Evolutionary conservation across 352 stramenopile species (phyloP).

Genomic region (Pilasporangium apinafurcum): DNA sequence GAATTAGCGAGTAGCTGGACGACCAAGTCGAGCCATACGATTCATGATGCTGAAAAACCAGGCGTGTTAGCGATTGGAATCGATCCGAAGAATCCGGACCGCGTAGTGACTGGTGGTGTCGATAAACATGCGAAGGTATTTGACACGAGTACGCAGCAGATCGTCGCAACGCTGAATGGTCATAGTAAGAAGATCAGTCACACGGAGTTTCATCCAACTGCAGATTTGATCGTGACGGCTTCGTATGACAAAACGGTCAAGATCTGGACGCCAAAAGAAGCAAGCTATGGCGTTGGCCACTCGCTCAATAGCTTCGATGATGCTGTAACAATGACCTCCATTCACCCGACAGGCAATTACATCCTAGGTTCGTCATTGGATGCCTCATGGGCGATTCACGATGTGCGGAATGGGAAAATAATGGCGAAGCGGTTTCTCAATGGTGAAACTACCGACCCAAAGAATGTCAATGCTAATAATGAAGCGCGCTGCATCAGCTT

Average conservation of each 20-base stretch:
- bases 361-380: constrained; percentile 73
- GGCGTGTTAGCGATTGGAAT: constrained; percentile 56
- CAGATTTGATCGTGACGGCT: constrained; percentile 60
- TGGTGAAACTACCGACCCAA: constrained; percentile 19
- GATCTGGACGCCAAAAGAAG: constrained; percentile 46
- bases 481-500: constrained; percentile 53
- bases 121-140: constrained; percentile 84
- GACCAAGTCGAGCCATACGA: constrained; percentile 45
- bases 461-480: constrained; percentile 24
- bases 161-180: constrained; percentile 66
- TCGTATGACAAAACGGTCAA: constrained; percentile 82
- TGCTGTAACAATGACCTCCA: constrained; percentile 49
- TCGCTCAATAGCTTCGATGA: constrained; percentile 58
- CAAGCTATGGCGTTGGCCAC: constrained; percentile 48
- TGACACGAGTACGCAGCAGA: constrained; percentile 59
- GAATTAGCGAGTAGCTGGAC: constrained; percentile 23
- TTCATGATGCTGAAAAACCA: constrained; percentile 70
- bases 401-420: constrained; percentile 56
- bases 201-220: constrained; percentile 66
- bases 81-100: constrained; percentile 35
- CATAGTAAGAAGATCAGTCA: constrained; percentile 85
- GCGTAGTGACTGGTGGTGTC: constrained; percentile 68
- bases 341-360: constrained; percentile 83
- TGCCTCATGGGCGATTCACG: constrained; percentile 80
- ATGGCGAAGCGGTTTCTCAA: constrained; percentile 39